Base-by-base conservation (phyloP, 345 rosid genomes). In the Eucalyptus erythrocorys region DNA sequence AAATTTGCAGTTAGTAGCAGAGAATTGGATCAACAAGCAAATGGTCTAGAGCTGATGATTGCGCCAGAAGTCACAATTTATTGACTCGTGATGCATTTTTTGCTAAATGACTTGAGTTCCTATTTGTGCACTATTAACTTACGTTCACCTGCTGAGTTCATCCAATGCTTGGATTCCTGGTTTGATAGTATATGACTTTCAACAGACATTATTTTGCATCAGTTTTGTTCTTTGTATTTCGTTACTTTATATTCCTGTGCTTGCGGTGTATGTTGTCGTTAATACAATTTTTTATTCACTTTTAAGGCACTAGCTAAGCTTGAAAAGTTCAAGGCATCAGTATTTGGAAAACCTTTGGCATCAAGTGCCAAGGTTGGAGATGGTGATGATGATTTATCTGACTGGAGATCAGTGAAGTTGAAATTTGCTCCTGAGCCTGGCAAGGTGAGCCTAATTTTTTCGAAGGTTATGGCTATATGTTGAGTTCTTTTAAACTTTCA, bases 271-370 rank as follows among this genome's bases (percentile, higher is more conserved):
- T n/a, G 71, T 48, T 48, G n/a, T 57, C 5, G 12, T 66, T 49
- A 17, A 82, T 87, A n/a, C 8, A 37, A 24, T n/a, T 68, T 53
- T 19, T 85, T 88, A 86, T 87, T 40, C 37, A 64, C 82, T 49
- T 27, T 10, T 30, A 89, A 97, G 99, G 97, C 95, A 89, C 92
- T 97, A 88, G 95, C 94, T 42, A 98, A 88, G 93, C 97, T 98
- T 19, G 95, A 95, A 92, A 93, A 90, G 87, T 97, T 98, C 91
- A 97, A 95, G 92, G 94, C 93, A 79, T 68, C 93, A n/a, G 43
- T 94, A 90, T 88, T 93, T 79, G 88, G 88, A 49, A 95, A 94
- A 90, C 93, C 94, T 76, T 88, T 79, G 87, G 90, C 89, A 86
- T 91, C 94, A 48, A 92, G 76, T 55, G 85, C 86, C 86, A 93